These are phyloP conservation scores for Gentiana macrophylla DNA, from an alignment of 257 asterid genomes.

Conservation along the genomic window DNA sequence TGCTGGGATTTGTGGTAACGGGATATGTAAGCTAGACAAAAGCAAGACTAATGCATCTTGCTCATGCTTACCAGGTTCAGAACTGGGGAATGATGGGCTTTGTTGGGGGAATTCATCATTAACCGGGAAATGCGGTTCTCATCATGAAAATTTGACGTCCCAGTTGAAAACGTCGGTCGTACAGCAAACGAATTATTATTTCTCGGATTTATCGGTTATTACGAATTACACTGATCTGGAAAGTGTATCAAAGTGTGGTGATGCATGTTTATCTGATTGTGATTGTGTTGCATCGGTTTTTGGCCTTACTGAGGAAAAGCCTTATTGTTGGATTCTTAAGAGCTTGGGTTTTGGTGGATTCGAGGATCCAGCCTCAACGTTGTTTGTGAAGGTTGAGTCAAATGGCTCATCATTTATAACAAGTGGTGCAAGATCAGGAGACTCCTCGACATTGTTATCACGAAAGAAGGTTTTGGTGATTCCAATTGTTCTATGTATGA, in stretches of 20 bases:
- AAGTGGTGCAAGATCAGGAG: constrained; percentile 14
- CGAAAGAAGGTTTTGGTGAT: constrained; percentile 49
- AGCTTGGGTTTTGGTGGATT: constrained; percentile 75
- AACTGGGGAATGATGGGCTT: constrained; percentile 12
- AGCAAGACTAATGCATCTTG: constrained; percentile 72
- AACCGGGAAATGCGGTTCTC: constrained; percentile 43
- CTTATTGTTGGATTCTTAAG: constrained; percentile 75
- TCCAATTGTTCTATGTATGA: constrained; percentile 75
- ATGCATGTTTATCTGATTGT: constrained; percentile 64
- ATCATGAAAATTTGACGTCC: constrained; percentile 32
- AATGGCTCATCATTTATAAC: constrained; percentile 21
- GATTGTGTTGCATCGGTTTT: constrained; percentile 75
- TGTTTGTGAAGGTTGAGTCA: constrained; percentile 62
- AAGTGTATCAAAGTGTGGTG: constrained; percentile 62
- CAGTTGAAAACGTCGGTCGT: constrained; percentile 31
- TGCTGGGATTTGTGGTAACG: constrained; percentile 79
- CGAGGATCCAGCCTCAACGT: constrained; percentile 67
- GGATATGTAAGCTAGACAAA: constrained; percentile 56
- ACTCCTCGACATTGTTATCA: constrained; percentile 17
- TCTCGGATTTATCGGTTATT: constrained; percentile 51
- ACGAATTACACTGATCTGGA: constrained; percentile 63
- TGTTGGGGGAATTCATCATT: constrained; percentile 37
- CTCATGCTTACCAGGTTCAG: constrained; percentile 43
- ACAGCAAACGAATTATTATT: constrained; percentile 61
- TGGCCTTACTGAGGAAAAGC: constrained; percentile 69